These are phyloP conservation scores for Fistulina hepatica DNA, from an alignment of 1,284 basidiomycete genomes.

Conservation along the genomic window DNA sequence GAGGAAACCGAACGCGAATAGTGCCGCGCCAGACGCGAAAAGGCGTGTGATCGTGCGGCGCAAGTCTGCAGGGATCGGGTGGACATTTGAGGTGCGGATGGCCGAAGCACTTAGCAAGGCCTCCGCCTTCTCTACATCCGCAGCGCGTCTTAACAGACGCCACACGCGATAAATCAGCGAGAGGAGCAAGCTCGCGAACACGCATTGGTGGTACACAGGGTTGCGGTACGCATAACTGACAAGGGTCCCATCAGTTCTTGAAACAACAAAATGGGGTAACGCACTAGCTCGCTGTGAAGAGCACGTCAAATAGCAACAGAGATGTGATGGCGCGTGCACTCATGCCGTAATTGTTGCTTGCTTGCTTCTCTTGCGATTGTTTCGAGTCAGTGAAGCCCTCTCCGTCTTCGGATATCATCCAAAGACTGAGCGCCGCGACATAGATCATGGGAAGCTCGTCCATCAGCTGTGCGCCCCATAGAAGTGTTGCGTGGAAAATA, in stretches of 20 bases:
- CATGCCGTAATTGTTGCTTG: too few relatives aligned
- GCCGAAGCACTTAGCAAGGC: constrained; percentile 29
- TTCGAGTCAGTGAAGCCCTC: constrained; percentile 38
- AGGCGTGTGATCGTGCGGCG: constrained; percentile 30
- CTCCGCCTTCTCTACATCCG: too few relatives aligned
- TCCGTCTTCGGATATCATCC: constrained; percentile 44
- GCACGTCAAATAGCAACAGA: constrained; percentile 34
- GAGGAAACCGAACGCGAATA: constrained; percentile 48
- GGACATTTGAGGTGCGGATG: constrained; percentile 29
- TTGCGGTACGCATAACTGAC: constrained; percentile 45
- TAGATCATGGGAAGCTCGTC: constrained; percentile 67
- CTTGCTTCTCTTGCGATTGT: too few relatives aligned
- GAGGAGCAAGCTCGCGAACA: constrained; percentile 46
- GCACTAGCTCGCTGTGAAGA: constrained; percentile 58
- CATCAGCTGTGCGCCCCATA: constrained; percentile 56
- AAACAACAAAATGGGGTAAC: constrained; percentile 17
- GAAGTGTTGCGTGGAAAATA: constrained; percentile 59
- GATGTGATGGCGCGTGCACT: too few relatives aligned
- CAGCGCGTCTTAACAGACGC: constrained; percentile 42
- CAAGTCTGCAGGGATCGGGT: constrained; percentile 32
- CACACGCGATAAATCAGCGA: constrained; percentile 24
- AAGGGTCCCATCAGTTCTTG: constrained; percentile 3
- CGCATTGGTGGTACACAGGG: constrained; percentile 55
- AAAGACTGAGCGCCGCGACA: constrained; percentile 42
- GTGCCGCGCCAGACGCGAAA: constrained; percentile 35